A percentile compares a stretch with the other conserved stretches of the same genome.
phyloP scores from a whole-genome alignment of 2,329 filamentous ascomycete genomes.

The Didymella lethalis region DNA sequence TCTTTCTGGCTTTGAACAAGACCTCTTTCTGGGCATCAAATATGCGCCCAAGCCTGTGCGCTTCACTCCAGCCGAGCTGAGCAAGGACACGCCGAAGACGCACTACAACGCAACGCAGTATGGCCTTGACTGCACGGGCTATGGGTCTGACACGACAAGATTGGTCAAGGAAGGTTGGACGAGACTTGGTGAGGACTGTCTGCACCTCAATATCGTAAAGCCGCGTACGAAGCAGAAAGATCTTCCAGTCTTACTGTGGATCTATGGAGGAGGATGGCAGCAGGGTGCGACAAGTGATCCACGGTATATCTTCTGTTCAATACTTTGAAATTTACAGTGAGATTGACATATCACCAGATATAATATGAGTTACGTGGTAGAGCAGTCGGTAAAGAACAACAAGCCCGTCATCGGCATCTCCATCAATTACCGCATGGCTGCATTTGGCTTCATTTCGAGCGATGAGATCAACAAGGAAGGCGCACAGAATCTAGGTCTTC shows the following conservation, averaged over 20 bases:
- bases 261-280: conserved; percentile 47
- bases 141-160: conserved; percentile 37
- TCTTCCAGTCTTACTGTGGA: conserved; percentile 44
- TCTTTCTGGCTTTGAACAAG: conserved; percentile 40
- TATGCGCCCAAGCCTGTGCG: conserved; percentile 41
- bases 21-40: conserved; percentile 43
- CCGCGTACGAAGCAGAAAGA: conserved; percentile 29
- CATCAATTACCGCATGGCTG: conserved; percentile 59
- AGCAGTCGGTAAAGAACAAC: conserved; percentile 41
- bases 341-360: conserved; percentile 27
- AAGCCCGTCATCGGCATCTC: conserved; percentile 47
- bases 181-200: conserved; percentile 54
- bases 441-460: conserved; percentile 60
- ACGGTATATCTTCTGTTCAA: conserved; percentile 25
- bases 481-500: conserved; percentile 61
- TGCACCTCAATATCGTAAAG: conserved; percentile 51
- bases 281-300: conserved; percentile 46
- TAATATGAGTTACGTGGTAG: conserved; percentile 44
- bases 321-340: neutral
- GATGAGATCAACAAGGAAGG: conserved; percentile 48
- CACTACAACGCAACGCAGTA: conserved; percentile 35
- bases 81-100: conserved; percentile 20
- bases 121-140: conserved; percentile 40
- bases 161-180: conserved; percentile 37
- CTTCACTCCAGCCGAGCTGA: conserved; percentile 34